These are phyloP conservation scores for Kurtzmaniella fragi DNA, from an alignment of 805 yeast species.

Conservation along the genomic window DNA sequence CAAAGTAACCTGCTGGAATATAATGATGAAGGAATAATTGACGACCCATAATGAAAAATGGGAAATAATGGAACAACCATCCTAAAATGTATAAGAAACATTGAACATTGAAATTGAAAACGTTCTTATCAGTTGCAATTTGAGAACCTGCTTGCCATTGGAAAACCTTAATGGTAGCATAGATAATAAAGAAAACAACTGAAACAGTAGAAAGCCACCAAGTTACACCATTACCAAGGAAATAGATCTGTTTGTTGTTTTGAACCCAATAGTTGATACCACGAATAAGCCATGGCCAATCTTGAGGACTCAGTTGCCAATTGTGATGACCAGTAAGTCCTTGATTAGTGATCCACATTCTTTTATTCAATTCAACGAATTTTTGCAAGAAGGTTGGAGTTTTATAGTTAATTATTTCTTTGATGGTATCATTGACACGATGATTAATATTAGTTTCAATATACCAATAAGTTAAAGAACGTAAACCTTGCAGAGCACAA, in stretches of 20 bases:
- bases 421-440: slow-evolving; percentile 25
- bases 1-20: slow-evolving; percentile 88
- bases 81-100: slow-evolving; percentile 60
- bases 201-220: slow-evolving; percentile 70
- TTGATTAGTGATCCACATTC: slow-evolving; percentile 74
- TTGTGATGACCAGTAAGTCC: slow-evolving; percentile 65
- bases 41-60: slow-evolving; percentile 85
- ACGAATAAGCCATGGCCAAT: slow-evolving; percentile 72
- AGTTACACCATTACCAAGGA: slow-evolving; percentile 71
- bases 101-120: slow-evolving; percentile 62
- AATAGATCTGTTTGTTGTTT: slow-evolving; percentile 57
- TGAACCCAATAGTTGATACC: slow-evolving; percentile 80
- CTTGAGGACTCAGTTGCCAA: slow-evolving; percentile 65
- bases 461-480: slow-evolving; percentile 63
- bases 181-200: slow-evolving; percentile 46
- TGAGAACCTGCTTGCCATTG: slow-evolving; percentile 60
- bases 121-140: slow-evolving; percentile 41
- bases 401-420: slow-evolving; percentile 41
- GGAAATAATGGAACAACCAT: slow-evolving; percentile 66
- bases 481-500: slow-evolving; percentile 65
- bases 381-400: slow-evolving; percentile 52
- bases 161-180: slow-evolving; percentile 41
- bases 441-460: slow-evolving; percentile 64
- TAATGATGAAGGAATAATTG: slow-evolving; percentile 93
- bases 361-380: slow-evolving; percentile 58